Conservation (phyloP, 805 yeast species). For the Saccharomycopsis synnaedendra region DNA sequence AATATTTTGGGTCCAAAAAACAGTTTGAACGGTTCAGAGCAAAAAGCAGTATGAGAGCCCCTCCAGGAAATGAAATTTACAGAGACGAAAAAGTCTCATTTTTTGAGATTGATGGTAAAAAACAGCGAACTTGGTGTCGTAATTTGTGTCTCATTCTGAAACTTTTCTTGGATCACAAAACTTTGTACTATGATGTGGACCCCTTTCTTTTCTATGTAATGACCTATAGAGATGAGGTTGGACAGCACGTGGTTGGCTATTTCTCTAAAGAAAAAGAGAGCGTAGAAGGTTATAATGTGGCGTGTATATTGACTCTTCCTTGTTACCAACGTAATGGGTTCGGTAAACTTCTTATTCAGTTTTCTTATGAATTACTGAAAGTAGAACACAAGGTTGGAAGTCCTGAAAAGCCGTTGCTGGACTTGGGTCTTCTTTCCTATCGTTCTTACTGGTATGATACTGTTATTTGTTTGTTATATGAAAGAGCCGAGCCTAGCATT, state of each 20-base stretch:
- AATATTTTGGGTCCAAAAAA: constrained; percentile 78
- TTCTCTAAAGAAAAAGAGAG: constrained; percentile 96
- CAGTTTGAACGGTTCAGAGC: constrained; percentile 88
- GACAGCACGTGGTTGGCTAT: constrained; percentile 94
- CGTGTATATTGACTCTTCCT: constrained; percentile 92
- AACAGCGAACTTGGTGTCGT: constrained; percentile 95
- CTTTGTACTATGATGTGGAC: constrained; percentile 94
- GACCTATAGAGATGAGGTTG: constrained; percentile 81
- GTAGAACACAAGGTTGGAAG: constrained; percentile 88
- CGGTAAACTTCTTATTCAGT: constrained; percentile 85
- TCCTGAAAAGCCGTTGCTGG: constrained; percentile 95
- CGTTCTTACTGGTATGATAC: constrained; percentile 97
- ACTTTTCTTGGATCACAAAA: constrained; percentile 88
- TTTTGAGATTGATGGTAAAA: constrained; percentile 94
- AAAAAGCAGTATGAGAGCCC: constrained; percentile 84
- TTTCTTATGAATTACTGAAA: constrained; percentile 82
- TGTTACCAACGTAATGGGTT: constrained; percentile 94
- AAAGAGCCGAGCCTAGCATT: constrained; percentile 45
- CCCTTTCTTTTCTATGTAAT: constrained; percentile 94
- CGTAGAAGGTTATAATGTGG: constrained; percentile 91
- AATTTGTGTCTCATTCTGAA: constrained; percentile 86
- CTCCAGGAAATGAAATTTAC: constrained; percentile 97
- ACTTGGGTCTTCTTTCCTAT: constrained; percentile 84
- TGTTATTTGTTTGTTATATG: constrained; percentile 61
- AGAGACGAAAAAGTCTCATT: constrained; percentile 88